Evolutionary conservation across 257 asterid species (phyloP).

Genomic region (Euphrasia confusa): DNA sequence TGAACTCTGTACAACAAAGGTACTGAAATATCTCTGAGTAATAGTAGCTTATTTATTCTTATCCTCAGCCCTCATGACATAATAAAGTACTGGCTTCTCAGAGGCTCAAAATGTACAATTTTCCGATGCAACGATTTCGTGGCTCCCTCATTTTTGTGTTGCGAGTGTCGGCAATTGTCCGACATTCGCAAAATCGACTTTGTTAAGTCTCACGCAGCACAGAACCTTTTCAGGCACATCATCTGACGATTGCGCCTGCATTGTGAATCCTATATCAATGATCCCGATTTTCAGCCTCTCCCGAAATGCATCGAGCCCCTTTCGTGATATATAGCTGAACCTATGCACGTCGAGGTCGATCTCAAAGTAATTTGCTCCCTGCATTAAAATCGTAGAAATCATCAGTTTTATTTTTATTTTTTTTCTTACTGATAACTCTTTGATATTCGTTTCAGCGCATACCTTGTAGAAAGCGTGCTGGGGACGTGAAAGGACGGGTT

Average conservation of each 20-base stretch:
- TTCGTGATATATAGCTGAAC: slow-evolving; percentile 85
- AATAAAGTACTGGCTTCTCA: slow-evolving; percentile 2
- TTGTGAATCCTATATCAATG: slow-evolving; percentile 80
- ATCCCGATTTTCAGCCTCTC: slow-evolving; percentile 70
- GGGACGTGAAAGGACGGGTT: slow-evolving; percentile 94
- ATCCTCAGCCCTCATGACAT: slow-evolving; percentile 13
- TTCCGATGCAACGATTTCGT: not conserved
- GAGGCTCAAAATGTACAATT: slow-evolving; percentile 21
- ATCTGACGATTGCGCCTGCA: slow-evolving; percentile 82
- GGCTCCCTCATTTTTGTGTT: slow-evolving; percentile 13
- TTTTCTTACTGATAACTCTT: not conserved
- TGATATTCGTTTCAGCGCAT: not conserved
- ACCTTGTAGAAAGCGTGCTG: slow-evolving; percentile 81
- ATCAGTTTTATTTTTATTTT: not conserved
- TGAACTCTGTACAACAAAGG: not conserved
- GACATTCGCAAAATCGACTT: slow-evolving; percentile 56
- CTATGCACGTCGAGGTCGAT: slow-evolving; percentile 93
- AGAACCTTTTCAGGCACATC: slow-evolving; percentile 87
- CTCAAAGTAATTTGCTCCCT: slow-evolving; percentile 82
- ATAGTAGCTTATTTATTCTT: not conserved
- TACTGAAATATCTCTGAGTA: not conserved
- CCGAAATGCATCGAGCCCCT: slow-evolving; percentile 70
- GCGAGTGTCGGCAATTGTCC: slow-evolving; percentile 62
- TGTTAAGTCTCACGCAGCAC: slow-evolving; percentile 65
- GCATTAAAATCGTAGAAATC: slow-evolving; percentile 23